Evolutionary conservation across 1,284 basidiomycete genomes (phyloP).

Genomic region (Ceratobasidium sp.): DNA sequence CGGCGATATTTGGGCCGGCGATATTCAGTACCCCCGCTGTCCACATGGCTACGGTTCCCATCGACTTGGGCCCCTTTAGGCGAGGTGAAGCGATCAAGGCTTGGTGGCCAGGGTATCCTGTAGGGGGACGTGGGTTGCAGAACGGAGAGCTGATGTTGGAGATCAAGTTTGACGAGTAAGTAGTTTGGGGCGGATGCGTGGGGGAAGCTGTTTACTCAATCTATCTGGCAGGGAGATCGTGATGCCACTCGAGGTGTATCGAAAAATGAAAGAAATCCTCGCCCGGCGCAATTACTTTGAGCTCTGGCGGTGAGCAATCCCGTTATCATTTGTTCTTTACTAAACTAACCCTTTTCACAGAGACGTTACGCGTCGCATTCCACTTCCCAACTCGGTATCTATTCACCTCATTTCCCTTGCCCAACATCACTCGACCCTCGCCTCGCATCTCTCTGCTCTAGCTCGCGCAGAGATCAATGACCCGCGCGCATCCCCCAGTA

Average conservation of each 20-base stretch:
- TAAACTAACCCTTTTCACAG: slow-evolving; percentile 13
- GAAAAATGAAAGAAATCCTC: slow-evolving; percentile 40
- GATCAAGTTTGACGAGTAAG: slow-evolving; percentile 80
- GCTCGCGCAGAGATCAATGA: slow-evolving; percentile 27
- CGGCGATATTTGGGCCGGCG: slow-evolving; percentile 47
- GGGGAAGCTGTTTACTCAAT: background rate
- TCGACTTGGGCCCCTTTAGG: slow-evolving; percentile 77
- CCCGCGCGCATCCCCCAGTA: slow-evolving; percentile 67
- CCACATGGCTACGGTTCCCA: slow-evolving; percentile 67
- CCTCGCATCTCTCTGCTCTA: slow-evolving; percentile 26
- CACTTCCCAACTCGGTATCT: slow-evolving; percentile 13
- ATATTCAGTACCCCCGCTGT: slow-evolving; percentile 45
- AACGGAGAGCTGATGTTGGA: slow-evolving; percentile 81
- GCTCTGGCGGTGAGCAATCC: slow-evolving; percentile 32
- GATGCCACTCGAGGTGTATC: slow-evolving; percentile 32
- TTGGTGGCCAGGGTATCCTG: slow-evolving; percentile 81
- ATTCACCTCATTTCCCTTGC: slow-evolving; percentile 29
- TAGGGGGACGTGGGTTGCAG: slow-evolving; percentile 53
- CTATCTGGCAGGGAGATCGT: slow-evolving; percentile 37
- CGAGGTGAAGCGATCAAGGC: slow-evolving; percentile 80
- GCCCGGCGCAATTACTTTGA: slow-evolving; percentile 37
- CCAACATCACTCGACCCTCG: slow-evolving; percentile 26
- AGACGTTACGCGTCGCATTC: slow-evolving; percentile 13
- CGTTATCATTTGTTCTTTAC: background rate
- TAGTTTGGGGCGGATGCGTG: slow-evolving; percentile 52